Evolutionary conservation across 1,139 yeast species (phyloP), one percentile per base, ranked within the genome.

Genomic region (Kodamaea alishanica): DNA sequence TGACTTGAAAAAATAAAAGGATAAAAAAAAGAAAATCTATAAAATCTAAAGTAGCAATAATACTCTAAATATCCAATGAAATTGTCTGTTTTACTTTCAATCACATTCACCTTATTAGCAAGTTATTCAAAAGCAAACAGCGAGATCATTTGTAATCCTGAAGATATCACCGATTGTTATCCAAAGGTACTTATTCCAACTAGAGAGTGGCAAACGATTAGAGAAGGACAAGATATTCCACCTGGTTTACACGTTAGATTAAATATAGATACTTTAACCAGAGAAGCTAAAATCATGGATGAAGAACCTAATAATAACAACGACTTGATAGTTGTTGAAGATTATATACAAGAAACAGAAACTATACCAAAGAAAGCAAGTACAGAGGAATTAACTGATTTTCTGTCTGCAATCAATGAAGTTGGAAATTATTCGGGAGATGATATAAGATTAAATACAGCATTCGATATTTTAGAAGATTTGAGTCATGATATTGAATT

Each of bases 201-300:
- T 0, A 45, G 55, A 2, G 76, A 82, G 49, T 89, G 96, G 95
- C 81, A 82, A 64, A 55, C 55, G 2, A 75, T 89, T 6, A 73
- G 66, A 55, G 80, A 75, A 43, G 86, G 84, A 10, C 95, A 85
- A 54, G 72, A 75, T 10, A 71, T 87, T 6, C 95, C 96, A 1
- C 75, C 75, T 11, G 96, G 96, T 0, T 63, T 88, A 33, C 95
- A 88, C 60, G 79, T 84, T 33, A 67, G 87, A 52, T 55, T 84
- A 52, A 76, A 87, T 56, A 63, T 85, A 40, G 88, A 83, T 24
- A 82, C 89, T 0, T 79, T 83, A 24, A 58, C 63, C 30, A 77
- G 71, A 53, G 86, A 83, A 55, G 96, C 95, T 1, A 84, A 77
- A 47, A 41, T 83, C 7, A 55, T 70, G 53, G 52, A 43, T n/a